Evolutionary conservation across 352 stramenopile genomes (phyloP).

Genomic region (Phytopythium sindhum): DNA sequence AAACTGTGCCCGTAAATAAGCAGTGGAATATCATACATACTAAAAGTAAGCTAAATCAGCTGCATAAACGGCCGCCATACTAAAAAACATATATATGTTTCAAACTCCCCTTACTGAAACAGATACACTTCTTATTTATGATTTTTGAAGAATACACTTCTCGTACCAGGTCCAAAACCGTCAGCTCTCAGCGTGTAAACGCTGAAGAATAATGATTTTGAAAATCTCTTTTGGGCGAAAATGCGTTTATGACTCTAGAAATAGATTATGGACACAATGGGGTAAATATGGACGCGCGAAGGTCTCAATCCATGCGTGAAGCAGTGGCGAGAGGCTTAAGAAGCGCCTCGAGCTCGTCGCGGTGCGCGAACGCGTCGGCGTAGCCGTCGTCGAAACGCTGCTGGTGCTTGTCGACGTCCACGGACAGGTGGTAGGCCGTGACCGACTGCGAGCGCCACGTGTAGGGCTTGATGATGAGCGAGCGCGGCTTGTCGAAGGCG

Average conservation of each 20-base stretch:
- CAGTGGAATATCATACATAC: too few species aligned
- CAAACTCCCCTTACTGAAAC: too few species aligned
- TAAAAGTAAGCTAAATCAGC: too few species aligned
- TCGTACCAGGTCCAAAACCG: too few species aligned
- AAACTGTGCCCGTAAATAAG: too few species aligned
- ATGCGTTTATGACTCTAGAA: background rate
- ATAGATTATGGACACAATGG: background rate
- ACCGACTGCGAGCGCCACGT: constrained; percentile 55
- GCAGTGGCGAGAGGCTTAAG: constrained; percentile 2
- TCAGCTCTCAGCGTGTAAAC: too few species aligned
- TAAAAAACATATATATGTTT: too few species aligned
- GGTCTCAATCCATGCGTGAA: background rate
- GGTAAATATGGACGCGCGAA: background rate
- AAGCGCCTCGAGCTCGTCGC: constrained; percentile 43
- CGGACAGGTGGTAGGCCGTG: constrained; percentile 52
- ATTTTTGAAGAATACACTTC: too few species aligned
- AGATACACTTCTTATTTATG: too few species aligned
- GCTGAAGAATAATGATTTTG: too few species aligned
- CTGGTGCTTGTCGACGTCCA: constrained; percentile 48
- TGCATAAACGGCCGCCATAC: too few species aligned
- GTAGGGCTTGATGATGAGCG: constrained; percentile 60
- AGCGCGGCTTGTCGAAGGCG: constrained; percentile 13
- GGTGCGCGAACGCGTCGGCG: constrained; percentile 48
- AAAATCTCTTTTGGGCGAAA: background rate
- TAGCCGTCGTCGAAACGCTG: constrained; percentile 59